These are phyloP conservation scores for Vicia villosa DNA, from an alignment of 306 rosid genomes.

Conservation along the genomic window DNA sequence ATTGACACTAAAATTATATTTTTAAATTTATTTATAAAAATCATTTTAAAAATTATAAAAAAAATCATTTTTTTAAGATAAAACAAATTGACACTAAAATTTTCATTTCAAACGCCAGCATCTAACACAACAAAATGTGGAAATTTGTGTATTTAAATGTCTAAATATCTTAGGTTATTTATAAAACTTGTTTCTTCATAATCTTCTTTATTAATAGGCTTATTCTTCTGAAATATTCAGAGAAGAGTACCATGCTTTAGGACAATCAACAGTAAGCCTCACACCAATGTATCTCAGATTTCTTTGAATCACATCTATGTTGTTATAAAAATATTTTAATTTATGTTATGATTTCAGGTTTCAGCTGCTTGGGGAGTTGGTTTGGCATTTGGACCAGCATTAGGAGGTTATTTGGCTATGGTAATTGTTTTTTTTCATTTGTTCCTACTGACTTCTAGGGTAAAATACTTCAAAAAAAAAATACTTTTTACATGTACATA, in stretches of 20 bases:
- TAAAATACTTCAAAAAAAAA: neutral
- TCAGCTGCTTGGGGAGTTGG: slow-evolving; percentile 85
- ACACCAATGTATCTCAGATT: neutral
- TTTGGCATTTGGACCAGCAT: slow-evolving; percentile 79
- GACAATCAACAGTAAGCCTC: slow-evolving; percentile 70
- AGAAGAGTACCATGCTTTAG: slow-evolving; percentile 78
- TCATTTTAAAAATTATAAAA: too few relatives aligned
- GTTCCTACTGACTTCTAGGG: neutral
- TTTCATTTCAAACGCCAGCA: too few relatives aligned
- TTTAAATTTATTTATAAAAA: too few relatives aligned
- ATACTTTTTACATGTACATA: neutral
- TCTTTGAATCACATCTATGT: neutral
- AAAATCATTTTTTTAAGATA: too few relatives aligned
- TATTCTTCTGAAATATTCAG: slow-evolving; percentile 66
- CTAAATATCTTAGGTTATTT: neutral
- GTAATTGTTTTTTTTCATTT: slow-evolving; percentile 38
- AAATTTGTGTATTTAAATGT: neutral
- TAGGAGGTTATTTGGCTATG: slow-evolving; percentile 91
- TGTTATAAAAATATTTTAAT: slow-evolving; percentile 10
- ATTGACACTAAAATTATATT: too few relatives aligned
- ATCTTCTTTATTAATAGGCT: slow-evolving; percentile 57
- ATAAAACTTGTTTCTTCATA: neutral
- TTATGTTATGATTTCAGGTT: slow-evolving; percentile 55
- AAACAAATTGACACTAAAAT: too few relatives aligned
- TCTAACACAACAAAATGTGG: neutral